These are phyloP conservation scores for Phytophthora brassicae DNA, from an alignment of 352 stramenopile genomes.

Conservation along the genomic window DNA sequence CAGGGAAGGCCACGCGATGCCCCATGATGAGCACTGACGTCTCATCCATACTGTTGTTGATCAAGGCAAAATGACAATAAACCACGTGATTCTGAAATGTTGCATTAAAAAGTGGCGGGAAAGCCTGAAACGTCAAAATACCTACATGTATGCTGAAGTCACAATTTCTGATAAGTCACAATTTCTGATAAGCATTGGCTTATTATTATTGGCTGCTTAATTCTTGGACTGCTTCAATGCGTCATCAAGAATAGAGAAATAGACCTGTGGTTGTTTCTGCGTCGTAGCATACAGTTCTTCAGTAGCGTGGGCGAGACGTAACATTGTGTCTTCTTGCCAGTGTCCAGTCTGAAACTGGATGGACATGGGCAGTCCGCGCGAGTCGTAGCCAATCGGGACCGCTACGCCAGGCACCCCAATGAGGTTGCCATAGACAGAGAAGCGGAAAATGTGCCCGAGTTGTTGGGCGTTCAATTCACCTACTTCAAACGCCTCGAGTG, in stretches of 20 bases:
- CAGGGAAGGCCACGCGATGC: constrained; percentile 72
- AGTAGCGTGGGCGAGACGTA: constrained; percentile 63
- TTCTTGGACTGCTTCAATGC: constrained; percentile 29
- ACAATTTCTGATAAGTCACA: no score
- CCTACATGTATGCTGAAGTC: constrained; percentile 24
- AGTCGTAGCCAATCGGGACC: constrained; percentile 75
- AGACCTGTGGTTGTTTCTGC: constrained; percentile 59
- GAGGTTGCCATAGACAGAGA: constrained; percentile 86
- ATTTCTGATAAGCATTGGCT: no score
- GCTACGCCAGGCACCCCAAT: constrained; percentile 80
- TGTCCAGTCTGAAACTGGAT: constrained; percentile 79
- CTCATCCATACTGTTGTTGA: constrained; percentile 10
- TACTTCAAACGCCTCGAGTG: constrained; percentile 36
- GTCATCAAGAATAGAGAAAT: constrained; percentile 67
- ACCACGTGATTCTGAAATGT: constrained; percentile 5
- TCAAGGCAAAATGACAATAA: constrained; percentile 11
- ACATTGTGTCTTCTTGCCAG: constrained; percentile 73
- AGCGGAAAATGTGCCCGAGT: constrained; percentile 75
- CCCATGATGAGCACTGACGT: constrained; percentile 80
- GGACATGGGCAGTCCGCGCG: constrained; percentile 63
- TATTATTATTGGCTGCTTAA: no score
- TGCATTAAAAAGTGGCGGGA: constrained; percentile 14
- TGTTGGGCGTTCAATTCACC: constrained; percentile 63
- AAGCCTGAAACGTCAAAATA: constrained; percentile 10
- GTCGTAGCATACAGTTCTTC: constrained; percentile 42